Base-by-base conservation (phyloP, 352 stramenopile genomes). In the Elongisporangium undulatum region DNA sequence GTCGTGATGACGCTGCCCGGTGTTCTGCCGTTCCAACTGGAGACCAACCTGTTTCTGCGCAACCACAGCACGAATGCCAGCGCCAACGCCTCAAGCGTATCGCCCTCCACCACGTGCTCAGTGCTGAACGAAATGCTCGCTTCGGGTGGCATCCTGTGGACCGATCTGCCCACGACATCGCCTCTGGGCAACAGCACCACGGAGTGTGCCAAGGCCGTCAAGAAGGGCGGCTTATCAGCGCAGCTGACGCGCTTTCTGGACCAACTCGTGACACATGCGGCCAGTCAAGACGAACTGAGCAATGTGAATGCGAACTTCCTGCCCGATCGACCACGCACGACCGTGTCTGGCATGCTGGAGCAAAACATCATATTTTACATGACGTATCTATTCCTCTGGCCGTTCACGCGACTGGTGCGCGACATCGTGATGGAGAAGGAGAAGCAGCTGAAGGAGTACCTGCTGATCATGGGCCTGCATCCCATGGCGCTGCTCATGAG, bases 371-470 rank as follows among this genome's bases (percentile, higher is more conserved):
- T 93, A 3, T 74, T 92, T 23, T 92, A 75, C 53, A 73, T 90
- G 60, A 69, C 67, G 20, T 93, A 93, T 26, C 41, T 92, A 12
- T 95, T 94, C 53, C 53, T 98, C 53, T 97, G 90, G 74, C 90
- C 92, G 6, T 95, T 89, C 49, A 83, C 77, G 17, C 80, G 85
- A 5, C 69, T 97, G 41, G 75, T 97, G 51, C 89, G 89, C 29
- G 78, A 91, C 34, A 70, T 97, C 19, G 89, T 98, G 38, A 61
- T 80, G 34, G 92, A 98, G 49, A 97, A 97, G 63, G 92, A 98
- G 69, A 89, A 80, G 50, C 78, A 92, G 58, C 66, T 96, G 29
- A 92, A 94, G 61, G 87, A 97, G 53, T 94, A 93, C 58, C 51
- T 97, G 69, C 72, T 96, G 53, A 97, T 97, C 49, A 91, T 96